phyloP scores from a whole-genome alignment of 2,329 filamentous ascomycete species.

The Colletotrichum neosansevieriae region DNA sequence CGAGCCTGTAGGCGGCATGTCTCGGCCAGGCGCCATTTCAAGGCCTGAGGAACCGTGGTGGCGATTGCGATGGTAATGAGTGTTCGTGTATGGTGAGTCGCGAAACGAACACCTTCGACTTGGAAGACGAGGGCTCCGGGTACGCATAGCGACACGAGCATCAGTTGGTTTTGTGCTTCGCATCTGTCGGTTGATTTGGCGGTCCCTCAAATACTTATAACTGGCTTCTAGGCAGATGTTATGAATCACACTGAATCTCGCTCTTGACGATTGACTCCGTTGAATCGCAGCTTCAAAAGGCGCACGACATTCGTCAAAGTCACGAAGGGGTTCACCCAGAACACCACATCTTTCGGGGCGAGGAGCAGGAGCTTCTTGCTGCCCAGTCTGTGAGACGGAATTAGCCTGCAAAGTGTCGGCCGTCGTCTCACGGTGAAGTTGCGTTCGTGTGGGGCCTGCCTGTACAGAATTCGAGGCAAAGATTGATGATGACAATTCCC shows the following conservation, averaged over 20 bases:
- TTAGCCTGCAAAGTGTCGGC: too few relatives aligned
- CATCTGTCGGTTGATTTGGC: conserved; percentile 41
- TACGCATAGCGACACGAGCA: too few relatives aligned
- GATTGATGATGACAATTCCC: background rate
- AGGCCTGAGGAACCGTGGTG: background rate
- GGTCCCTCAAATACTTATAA: conserved; percentile 41
- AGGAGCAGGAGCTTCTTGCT: too few relatives aligned
- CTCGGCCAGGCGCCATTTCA: background rate
- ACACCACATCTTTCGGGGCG: too few relatives aligned
- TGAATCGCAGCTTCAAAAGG: too few relatives aligned
- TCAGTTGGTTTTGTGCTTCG: conserved; percentile 15
- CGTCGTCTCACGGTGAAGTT: background rate
- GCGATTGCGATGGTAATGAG: background rate
- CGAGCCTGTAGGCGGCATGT: conserved; percentile 41
- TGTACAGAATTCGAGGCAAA: too few relatives aligned
- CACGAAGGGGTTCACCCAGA: too few relatives aligned
- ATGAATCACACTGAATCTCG: conserved; percentile 36
- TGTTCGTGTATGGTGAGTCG: background rate
- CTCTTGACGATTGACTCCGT: background rate
- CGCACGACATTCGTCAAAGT: too few relatives aligned
- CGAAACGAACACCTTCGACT: background rate
- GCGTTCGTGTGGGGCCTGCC: too few relatives aligned
- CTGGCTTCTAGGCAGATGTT: conserved; percentile 44
- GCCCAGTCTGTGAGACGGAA: too few relatives aligned
- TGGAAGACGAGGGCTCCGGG: too few relatives aligned